Percentiles rank a stretch among this genome's conserved stretches.
phyloP scores from a whole-genome alignment of 1,284 basidiomycete genomes.

The Ceratorhiza oryzae-sativae region DNA sequence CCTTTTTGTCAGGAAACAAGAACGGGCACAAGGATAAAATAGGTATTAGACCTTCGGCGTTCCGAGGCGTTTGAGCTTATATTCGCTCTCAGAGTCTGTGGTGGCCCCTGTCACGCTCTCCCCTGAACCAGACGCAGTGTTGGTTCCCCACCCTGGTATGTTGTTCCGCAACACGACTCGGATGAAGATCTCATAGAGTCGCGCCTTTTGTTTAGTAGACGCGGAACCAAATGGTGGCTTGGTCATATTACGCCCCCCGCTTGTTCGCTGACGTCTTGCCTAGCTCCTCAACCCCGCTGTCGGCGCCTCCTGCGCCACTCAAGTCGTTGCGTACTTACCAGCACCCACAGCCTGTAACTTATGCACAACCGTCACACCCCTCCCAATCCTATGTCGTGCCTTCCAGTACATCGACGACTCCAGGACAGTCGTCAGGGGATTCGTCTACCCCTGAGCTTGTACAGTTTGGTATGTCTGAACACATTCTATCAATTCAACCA shows the following conservation, averaged over 20 bases:
- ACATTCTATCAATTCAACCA: not conserved
- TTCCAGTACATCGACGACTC: not conserved
- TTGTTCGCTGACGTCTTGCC: not conserved
- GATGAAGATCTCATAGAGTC: not conserved
- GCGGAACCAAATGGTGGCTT: slow-evolving; percentile 14
- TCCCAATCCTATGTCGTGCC: not conserved
- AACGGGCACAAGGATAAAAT: not conserved
- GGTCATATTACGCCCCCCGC: not conserved
- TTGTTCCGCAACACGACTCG: not conserved
- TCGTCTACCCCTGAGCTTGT: slow-evolving; percentile 5
- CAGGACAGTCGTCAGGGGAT: slow-evolving; percentile 3
- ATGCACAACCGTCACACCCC: not conserved
- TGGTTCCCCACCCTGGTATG: slow-evolving; percentile 16
- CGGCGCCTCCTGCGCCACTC: slow-evolving; percentile 1
- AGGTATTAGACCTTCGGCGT: not conserved
- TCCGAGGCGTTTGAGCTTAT: not conserved
- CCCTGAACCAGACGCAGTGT: slow-evolving; percentile 10
- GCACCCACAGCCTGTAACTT: not conserved
- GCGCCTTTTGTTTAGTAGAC: not conserved
- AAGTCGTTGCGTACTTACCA: not conserved
- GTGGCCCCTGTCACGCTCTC: not conserved
- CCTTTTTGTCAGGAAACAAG: not conserved
- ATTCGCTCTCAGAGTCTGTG: not conserved
- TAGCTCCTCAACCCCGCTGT: not conserved
- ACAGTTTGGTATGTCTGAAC: not conserved